These are phyloP conservation scores for Westerdykella sp. DNA, from an alignment of 2,329 filamentous ascomycete genomes.

Conservation along the genomic window DNA sequence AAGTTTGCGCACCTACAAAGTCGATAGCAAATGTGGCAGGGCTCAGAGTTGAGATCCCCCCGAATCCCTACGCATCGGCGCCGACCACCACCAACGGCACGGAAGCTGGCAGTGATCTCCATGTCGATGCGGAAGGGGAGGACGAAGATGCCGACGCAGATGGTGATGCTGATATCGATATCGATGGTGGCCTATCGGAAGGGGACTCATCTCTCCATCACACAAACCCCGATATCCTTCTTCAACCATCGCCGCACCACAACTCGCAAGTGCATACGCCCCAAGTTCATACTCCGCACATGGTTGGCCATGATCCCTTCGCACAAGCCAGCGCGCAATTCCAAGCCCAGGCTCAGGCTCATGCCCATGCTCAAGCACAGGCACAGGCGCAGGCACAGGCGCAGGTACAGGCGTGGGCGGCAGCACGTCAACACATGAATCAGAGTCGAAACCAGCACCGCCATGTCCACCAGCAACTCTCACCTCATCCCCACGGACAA, in stretches of 20 bases:
- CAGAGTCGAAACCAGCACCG: slow-evolving; percentile 30
- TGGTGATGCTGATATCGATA: slow-evolving; percentile 26
- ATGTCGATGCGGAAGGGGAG: slow-evolving; percentile 32
- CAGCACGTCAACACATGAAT: slow-evolving; percentile 34
- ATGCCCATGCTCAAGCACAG: slow-evolving; percentile 14
- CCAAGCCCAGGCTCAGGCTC: slow-evolving; percentile 15
- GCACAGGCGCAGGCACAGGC: slow-evolving; percentile 10
- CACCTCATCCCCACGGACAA: neutral
- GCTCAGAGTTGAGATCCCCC: slow-evolving; percentile 14
- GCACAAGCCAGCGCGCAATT: slow-evolving; percentile 21
- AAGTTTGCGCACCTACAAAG: neutral
- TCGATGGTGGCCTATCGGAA: slow-evolving; percentile 19
- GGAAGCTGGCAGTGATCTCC: slow-evolving; percentile 23
- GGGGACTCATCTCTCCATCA: slow-evolving; percentile 11
- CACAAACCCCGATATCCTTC: slow-evolving; percentile 17
- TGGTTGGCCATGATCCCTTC: slow-evolving; percentile 18
- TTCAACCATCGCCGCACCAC: slow-evolving; percentile 28
- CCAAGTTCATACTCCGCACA: no score
- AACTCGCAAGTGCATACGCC: slow-evolving; percentile 18
- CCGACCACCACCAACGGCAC: slow-evolving; percentile 24
- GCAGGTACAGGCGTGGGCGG: slow-evolving; percentile 26
- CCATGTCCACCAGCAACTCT: slow-evolving; percentile 22
- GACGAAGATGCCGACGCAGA: slow-evolving; percentile 32
- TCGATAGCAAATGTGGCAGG: neutral
- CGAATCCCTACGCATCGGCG: slow-evolving; percentile 21